Conservation (phyloP, 257 asterid genomes). For the Phtheirospermum japonicum region DNA sequence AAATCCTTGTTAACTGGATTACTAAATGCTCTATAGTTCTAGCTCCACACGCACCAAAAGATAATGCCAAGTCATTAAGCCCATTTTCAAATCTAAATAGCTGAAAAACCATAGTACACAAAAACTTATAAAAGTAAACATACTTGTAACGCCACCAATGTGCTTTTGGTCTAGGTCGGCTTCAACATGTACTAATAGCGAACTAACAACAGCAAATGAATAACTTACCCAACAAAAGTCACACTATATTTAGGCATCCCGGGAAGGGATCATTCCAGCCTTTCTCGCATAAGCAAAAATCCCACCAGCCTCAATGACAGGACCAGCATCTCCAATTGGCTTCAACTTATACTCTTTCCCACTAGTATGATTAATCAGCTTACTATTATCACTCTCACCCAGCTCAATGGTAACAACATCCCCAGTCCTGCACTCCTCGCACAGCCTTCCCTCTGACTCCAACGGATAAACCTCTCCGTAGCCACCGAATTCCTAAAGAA, state of each 20-base stretch:
- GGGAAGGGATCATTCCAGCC: conserved; percentile 83
- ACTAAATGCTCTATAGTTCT: neutral
- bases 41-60: neutral
- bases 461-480: conserved; percentile 87
- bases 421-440: conserved; percentile 83
- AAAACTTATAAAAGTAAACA: neutral
- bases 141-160: no score
- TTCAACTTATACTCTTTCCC: conserved; percentile 79
- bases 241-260: conserved; percentile 30
- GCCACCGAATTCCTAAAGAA: conserved; percentile 92
- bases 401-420: conserved; percentile 87
- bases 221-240: conserved; percentile 21
- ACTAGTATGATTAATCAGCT: conserved; percentile 73
- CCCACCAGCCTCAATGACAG: conserved; percentile 94
- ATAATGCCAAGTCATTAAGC: neutral
- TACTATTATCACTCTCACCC: conserved; percentile 39
- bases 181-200: neutral
- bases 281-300: conserved; percentile 86
- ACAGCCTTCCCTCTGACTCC: no score
- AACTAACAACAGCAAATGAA: neutral
- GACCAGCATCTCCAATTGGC: conserved; percentile 97
- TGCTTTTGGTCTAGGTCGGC: neutral
- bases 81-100: neutral
- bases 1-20: neutral
- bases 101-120: neutral